Percentiles rank a stretch among this genome's conserved stretches.
Conservation (phyloP, 192 early-diverging fungal species). For the Cetraspora pellucida region DNA sequence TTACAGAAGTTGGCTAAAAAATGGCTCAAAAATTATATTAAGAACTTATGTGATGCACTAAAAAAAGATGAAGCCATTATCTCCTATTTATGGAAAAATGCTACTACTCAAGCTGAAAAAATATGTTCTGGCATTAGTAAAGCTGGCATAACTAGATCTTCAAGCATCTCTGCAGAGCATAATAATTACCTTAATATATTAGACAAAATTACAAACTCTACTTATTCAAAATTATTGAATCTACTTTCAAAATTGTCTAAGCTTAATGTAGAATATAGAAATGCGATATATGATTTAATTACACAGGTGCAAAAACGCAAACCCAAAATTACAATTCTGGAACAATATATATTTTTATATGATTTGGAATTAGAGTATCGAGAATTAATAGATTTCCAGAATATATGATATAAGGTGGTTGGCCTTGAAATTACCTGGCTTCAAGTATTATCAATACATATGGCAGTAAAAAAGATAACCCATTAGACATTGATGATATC, state of each 20-base stretch:
- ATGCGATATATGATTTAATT: neutral
- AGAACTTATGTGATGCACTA: constrained; percentile 4
- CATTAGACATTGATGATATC: constrained; percentile 8
- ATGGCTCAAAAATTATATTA: constrained; percentile 23
- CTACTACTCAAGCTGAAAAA: neutral
- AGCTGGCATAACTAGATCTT: too few relatives aligned
- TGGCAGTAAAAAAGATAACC: constrained; percentile 16
- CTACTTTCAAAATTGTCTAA: constrained; percentile 5
- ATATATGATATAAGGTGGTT: constrained; percentile 25
- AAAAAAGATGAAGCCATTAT: constrained; percentile 21
- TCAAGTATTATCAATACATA: constrained; percentile 8
- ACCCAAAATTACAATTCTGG: neutral
- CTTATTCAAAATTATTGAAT: constrained; percentile 13
- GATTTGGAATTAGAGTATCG: constrained; percentile 13
- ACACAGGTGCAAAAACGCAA: constrained; percentile 1
- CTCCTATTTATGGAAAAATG: constrained; percentile 15
- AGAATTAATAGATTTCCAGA: constrained; percentile 13
- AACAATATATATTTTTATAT: constrained; percentile 19
- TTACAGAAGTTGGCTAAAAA: neutral
- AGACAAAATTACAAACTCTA: constrained; percentile 12
- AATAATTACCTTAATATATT: constrained; percentile 11
- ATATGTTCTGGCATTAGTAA: constrained; percentile 10
- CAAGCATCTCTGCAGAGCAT: too few relatives aligned
- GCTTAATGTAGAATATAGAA: constrained; percentile 12
- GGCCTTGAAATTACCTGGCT: neutral